Evolutionary conservation across 495 filamentous ascomycete genomes (phyloP), one percentile per base, ranked within the genome.

Genomic region (Neurospora discreta): DNA sequence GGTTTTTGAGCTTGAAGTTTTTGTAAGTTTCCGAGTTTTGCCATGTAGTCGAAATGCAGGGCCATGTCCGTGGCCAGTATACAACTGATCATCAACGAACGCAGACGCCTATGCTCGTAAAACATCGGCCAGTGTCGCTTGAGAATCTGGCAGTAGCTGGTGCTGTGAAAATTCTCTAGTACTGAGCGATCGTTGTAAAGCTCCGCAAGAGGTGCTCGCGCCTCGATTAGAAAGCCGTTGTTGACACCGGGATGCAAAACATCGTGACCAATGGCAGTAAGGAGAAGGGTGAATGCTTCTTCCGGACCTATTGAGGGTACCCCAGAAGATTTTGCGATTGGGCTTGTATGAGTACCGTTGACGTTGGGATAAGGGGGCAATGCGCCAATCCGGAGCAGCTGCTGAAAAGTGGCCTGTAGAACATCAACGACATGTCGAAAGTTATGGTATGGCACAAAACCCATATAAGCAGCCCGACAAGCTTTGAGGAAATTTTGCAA

Each of bases 21-120:
- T 80, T 97, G 92, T 73, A 98, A 79, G 46, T 90, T 89, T 40
- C 85, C 88, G 71, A 98, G 82, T 74, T 90, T 90, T 74, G 89
- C 87, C 94, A 98, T 98, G 77, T 97, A 99, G 75, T 95, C 91
- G 75, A 96, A 96, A 80, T 99, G 95, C 46, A 97, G 80, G 20
- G 93, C 92, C 95, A 99, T 99, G 78, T 99, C 95, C 6, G 95
- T 99, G 0, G 95, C 93, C 68, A 99, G 81, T 72, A 99, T 98
- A 36, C 92, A 94, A 77, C 91, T 97, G 76, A 98, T 98, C 87
- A 98, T 94, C 0, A 97, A 85, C 73, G 91, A 90, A 70, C 95
- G 89, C 84, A 98, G 90, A 44, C 89, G 88, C 46, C 83, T 83
- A 74, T 93, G 88, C 74, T 87, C 82, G 75, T 94, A 95, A 3